Conservation (phyloP, 805 yeast species). For the Schwanniomyces yamadae region DNA sequence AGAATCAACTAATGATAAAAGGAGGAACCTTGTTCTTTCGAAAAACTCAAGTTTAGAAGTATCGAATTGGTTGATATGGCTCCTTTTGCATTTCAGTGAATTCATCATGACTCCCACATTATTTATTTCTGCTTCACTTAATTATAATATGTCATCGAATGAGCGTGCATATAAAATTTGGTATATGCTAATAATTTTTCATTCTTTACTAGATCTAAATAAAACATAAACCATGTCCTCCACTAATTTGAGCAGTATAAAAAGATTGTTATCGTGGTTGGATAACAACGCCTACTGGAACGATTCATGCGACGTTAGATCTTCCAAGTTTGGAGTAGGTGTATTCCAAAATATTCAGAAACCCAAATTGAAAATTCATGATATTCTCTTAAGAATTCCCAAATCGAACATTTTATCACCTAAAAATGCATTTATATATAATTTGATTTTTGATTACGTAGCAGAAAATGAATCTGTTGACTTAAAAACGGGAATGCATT, state of each 20-base stretch:
- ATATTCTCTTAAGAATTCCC: conserved; percentile 56
- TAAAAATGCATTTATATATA: conserved; percentile 61
- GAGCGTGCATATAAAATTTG: too few relatives aligned
- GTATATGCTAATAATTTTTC: too few relatives aligned
- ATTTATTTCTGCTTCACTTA: too few relatives aligned
- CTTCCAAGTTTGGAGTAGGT: conserved; percentile 66
- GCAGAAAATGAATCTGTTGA: conserved; percentile 31
- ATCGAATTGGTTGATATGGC: too few relatives aligned
- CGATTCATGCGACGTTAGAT: conserved; percentile 43
- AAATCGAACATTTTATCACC: conserved; percentile 58
- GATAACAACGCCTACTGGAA: conserved; percentile 55
- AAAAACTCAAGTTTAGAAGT: too few relatives aligned
- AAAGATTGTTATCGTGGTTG: conserved; percentile 47
- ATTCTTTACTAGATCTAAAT: too few relatives aligned
- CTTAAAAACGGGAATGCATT: conserved; percentile 53
- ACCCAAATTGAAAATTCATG: conserved; percentile 24
- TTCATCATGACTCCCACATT: too few relatives aligned
- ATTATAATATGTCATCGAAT: too few relatives aligned
- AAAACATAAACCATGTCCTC: too few relatives aligned
- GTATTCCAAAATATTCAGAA: conserved; percentile 55
- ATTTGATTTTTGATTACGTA: conserved; percentile 57
- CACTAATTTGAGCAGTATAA: background rate
- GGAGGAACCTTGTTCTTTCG: too few relatives aligned
- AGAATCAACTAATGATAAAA: too few relatives aligned
- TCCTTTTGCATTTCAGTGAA: too few relatives aligned